These are phyloP conservation scores for Ophiostoma australiae DNA, from an alignment of 2,329 filamentous ascomycete genomes.

Conservation along the genomic window DNA sequence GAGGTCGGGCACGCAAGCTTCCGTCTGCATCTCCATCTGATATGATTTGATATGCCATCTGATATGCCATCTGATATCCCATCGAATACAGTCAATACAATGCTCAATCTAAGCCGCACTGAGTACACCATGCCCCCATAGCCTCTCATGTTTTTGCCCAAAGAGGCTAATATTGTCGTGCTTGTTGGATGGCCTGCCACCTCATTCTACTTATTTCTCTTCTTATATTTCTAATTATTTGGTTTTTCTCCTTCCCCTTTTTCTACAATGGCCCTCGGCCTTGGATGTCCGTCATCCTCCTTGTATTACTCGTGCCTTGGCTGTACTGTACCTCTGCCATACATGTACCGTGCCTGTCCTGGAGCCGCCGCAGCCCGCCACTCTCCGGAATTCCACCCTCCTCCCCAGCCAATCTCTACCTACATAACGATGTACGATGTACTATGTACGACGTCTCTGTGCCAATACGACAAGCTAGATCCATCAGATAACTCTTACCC, in stretches of 20 bases:
- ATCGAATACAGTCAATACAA: neutral
- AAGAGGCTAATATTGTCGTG: neutral
- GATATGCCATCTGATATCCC: neutral
- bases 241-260: neutral
- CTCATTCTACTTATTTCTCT: neutral
- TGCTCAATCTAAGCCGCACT: neutral
- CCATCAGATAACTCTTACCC: neutral
- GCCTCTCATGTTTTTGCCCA: neutral
- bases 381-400: neutral
- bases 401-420: neutral
- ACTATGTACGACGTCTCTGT: neutral
- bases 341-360: neutral
- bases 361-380: neutral
- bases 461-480: neutral
- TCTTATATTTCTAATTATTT: too few relatives aligned
- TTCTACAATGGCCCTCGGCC: neutral
- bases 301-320: neutral
- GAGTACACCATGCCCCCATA: neutral
- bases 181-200: neutral
- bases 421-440: too few relatives aligned
- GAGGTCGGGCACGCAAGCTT: neutral
- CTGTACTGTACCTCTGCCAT: too few relatives aligned
- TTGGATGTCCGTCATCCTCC: constrained; percentile 2
- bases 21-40: constrained; percentile 4
- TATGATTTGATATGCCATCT: too few relatives aligned